A percentile compares a stretch with the other conserved stretches of the same genome.
phyloP scores from a whole-genome alignment of 345 rosid genomes.

The Ricinus communis region DNA sequence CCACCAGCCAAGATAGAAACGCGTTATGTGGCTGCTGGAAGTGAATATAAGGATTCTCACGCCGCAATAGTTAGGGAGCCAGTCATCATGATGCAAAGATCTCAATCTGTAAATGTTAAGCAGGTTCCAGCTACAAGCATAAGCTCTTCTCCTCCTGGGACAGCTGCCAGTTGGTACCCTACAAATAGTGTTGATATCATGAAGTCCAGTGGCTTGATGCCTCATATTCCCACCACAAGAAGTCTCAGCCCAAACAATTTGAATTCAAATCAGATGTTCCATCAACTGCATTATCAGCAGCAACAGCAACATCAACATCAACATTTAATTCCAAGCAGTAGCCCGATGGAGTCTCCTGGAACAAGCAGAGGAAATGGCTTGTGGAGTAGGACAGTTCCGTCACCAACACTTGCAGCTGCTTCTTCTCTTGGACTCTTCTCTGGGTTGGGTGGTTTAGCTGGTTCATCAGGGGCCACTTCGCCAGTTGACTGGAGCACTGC shows the following conservation, averaged over 20 bases:
- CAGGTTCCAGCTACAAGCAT: slow-evolving; percentile 47
- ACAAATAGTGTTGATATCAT: slow-evolving; percentile 44
- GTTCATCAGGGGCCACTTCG: slow-evolving; percentile 58
- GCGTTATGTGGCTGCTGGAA: slow-evolving; percentile 45
- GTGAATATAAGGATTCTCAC: slow-evolving; percentile 53
- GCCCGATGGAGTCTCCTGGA: slow-evolving; percentile 47
- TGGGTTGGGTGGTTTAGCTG: slow-evolving; percentile 49
- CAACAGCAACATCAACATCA: slow-evolving; percentile 57
- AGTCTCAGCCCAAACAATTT: slow-evolving; percentile 42
- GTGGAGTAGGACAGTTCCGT: slow-evolving; percentile 47
- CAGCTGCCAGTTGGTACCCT: slow-evolving; percentile 55
- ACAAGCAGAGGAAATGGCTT: slow-evolving; percentile 48
- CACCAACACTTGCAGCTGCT: slow-evolving; percentile 66
- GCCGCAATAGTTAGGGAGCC: slow-evolving; percentile 58
- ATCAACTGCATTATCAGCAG: slow-evolving; percentile 53
- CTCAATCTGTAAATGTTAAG: slow-evolving; percentile 54
- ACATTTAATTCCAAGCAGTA: slow-evolving; percentile 40
- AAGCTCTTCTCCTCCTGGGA: slow-evolving; percentile 52
- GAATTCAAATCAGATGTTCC: slow-evolving; percentile 51
- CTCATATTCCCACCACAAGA: slow-evolving; percentile 42
- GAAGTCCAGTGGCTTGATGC: slow-evolving; percentile 56
- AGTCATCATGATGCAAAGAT: slow-evolving; percentile 63
- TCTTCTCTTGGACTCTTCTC: slow-evolving; percentile 82
- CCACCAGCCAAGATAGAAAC: slow-evolving; percentile 52
- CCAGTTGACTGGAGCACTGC: slow-evolving; percentile 74